Evolutionary conservation across 2,329 filamentous ascomycete genomes (phyloP).

Genomic region (Clonostachys rhizophaga): DNA sequence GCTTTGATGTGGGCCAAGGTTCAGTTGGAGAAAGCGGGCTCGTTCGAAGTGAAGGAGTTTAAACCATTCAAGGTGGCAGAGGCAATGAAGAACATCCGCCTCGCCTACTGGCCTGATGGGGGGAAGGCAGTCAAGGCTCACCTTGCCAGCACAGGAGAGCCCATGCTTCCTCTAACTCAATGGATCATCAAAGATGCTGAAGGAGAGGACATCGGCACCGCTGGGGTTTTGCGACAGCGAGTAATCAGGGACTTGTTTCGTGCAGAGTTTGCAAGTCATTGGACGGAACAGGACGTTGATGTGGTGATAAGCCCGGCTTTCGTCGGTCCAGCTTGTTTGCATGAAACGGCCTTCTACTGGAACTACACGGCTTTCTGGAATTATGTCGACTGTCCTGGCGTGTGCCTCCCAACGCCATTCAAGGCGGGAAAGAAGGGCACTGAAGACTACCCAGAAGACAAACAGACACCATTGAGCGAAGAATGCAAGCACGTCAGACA

Average conservation of each 20-base stretch:
- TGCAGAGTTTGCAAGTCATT: conserved; percentile 21
- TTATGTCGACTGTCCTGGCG: conserved; percentile 27
- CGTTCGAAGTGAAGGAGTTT: too few species aligned
- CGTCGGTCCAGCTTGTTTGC: conserved; percentile 25
- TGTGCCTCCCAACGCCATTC: conserved; percentile 24
- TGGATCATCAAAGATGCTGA: too few species aligned
- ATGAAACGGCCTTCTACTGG: conserved; percentile 28
- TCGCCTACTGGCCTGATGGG: too few species aligned
- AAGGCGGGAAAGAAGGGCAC: conserved; percentile 18
- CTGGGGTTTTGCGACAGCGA: too few species aligned
- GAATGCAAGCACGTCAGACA: conserved; percentile 18
- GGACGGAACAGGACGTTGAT: conserved; percentile 26
- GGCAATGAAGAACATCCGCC: too few species aligned
- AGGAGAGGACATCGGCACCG: too few species aligned
- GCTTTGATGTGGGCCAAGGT: too few species aligned
- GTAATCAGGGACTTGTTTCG: conserved; percentile 20
- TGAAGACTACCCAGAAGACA: conserved; percentile 14
- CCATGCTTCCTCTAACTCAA: too few species aligned
- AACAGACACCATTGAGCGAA: conserved; percentile 15
- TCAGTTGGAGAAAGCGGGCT: too few species aligned
- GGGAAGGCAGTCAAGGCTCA: too few species aligned
- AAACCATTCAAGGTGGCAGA: too few species aligned
- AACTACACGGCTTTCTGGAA: conserved; percentile 30
- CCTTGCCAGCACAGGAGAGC: too few species aligned
- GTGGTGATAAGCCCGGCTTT: conserved; percentile 26